These are phyloP conservation scores for Ophiostoma angusticollis DNA, from an alignment of 2,329 filamentous ascomycete species.

Conservation along the genomic window DNA sequence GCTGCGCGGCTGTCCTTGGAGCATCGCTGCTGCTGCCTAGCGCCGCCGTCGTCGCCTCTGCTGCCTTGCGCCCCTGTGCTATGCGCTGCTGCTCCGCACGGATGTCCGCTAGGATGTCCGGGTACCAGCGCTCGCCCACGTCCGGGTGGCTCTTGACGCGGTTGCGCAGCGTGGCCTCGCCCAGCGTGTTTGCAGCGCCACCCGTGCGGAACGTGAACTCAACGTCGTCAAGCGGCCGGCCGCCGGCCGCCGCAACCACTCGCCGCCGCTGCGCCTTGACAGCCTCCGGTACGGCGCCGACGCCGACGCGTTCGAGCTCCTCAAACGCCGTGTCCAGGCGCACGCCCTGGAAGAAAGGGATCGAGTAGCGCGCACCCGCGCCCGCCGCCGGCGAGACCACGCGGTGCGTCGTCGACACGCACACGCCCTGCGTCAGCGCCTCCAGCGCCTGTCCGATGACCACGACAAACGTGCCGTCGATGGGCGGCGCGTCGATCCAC, in stretches of 20 bases:
- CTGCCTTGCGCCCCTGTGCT: conserved; percentile 1
- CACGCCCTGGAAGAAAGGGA: conserved; percentile 84
- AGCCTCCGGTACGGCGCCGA: conserved; percentile 44
- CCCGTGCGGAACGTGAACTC: conserved; percentile 76
- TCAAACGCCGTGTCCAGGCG: conserved; percentile 69
- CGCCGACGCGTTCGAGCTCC: conserved; percentile 51
- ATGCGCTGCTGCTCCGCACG: conserved; percentile 40
- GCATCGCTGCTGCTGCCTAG: conserved; percentile 12
- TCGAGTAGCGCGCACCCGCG: conserved; percentile 59
- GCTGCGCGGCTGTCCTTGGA: conserved; percentile 15
- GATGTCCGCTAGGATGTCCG: conserved; percentile 45
- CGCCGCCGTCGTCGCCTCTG: conserved; percentile 6
- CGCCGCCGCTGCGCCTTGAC: conserved; percentile 49
- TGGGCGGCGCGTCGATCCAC: conserved; percentile 74
- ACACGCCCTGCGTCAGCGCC: conserved; percentile 72
- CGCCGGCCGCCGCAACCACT: conserved; percentile 39
- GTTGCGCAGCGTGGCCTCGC: conserved; percentile 76
- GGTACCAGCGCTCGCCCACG: conserved; percentile 72
- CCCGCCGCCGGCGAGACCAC: conserved; percentile 63
- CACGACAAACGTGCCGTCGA: conserved; percentile 67
- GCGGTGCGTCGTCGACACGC: conserved; percentile 68
- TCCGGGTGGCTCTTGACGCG: conserved; percentile 78
- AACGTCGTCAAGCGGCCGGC: conserved; percentile 57
- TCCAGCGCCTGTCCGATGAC: conserved; percentile 81
- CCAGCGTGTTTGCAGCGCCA: conserved; percentile 52